These are phyloP conservation scores for Earliella scabrosa DNA, from an alignment of 1,284 basidiomycete species.

Conservation along the genomic window DNA sequence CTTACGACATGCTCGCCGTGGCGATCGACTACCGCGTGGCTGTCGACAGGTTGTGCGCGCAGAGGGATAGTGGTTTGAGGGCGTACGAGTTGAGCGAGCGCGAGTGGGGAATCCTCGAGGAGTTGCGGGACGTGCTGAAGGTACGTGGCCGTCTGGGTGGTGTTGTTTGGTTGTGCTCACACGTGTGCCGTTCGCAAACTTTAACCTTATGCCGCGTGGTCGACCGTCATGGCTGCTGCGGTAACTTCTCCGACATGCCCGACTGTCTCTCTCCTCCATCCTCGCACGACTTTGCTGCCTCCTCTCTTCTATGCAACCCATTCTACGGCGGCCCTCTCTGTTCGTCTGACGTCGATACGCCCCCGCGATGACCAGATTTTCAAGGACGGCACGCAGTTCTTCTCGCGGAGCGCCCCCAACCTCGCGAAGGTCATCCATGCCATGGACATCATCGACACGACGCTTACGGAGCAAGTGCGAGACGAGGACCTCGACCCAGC, in stretches of 20 bases:
- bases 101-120: not conserved
- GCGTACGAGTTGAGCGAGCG: conserved; percentile 29
- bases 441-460: conserved; percentile 31
- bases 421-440: conserved; percentile 34
- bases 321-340: too few relatives aligned
- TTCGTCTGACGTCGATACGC: not conserved
- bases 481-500: not conserved
- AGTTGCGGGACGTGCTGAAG: not conserved
- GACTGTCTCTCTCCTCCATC: not conserved
- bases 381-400: conserved; percentile 33
- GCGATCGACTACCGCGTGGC: conserved; percentile 28
- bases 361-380: conserved; percentile 20
- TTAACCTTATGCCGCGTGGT: not conserved
- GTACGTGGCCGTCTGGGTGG: too few relatives aligned
- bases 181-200: too few relatives aligned
- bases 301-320: too few relatives aligned
- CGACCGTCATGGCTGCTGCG: not conserved
- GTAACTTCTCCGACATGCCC: not conserved
- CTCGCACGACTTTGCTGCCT: not conserved
- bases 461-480: conserved; percentile 12
- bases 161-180: too few relatives aligned
- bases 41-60: conserved; percentile 27
- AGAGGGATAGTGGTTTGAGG: conserved; percentile 24
- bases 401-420: conserved; percentile 31
- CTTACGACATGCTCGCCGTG: conserved; percentile 34